phyloP scores from a whole-genome alignment of 2,329 filamentous ascomycete species.

The Chaetoscypha palmicola region DNA sequence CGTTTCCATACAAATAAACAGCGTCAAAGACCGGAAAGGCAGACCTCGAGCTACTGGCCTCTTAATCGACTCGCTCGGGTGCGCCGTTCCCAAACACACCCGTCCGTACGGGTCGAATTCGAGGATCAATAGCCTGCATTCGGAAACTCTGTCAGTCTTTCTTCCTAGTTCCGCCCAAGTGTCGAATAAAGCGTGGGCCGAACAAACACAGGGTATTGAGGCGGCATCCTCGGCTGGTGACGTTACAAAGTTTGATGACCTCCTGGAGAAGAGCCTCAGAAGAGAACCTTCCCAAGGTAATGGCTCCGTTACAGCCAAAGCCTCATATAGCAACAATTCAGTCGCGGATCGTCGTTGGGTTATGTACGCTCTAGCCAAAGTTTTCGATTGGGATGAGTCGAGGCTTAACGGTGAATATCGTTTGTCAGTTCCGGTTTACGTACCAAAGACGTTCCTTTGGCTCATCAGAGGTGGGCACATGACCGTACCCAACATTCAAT shows the following conservation, averaged over 20 bases:
- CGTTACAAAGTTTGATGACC: conserved; percentile 35
- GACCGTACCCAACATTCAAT: conserved; percentile 50
- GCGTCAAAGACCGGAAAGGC: conserved; percentile 47
- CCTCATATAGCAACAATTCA: conserved; percentile 32
- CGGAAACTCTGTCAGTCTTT: conserved; percentile 22
- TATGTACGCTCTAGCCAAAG: conserved; percentile 42
- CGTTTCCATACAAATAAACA: conserved; percentile 62
- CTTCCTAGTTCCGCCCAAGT: conserved; percentile 22
- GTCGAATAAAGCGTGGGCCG: conserved; percentile 14
- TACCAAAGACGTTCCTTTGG: conserved; percentile 48
- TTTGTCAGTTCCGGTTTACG: conserved; percentile 38
- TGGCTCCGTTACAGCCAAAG: too few relatives aligned
- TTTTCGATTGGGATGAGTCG: conserved; percentile 33
- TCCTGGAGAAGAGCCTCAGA: conserved; percentile 32
- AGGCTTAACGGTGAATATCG: conserved; percentile 11
- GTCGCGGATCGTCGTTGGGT: conserved; percentile 60
- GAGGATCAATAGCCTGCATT: conserved; percentile 2
- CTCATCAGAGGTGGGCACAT: conserved; percentile 54
- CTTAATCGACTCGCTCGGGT: conserved; percentile 67
- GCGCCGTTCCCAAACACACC: conserved; percentile 43
- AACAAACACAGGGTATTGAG: conserved; percentile 29
- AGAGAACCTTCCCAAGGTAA: too few relatives aligned
- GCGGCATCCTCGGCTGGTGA: conserved; percentile 31
- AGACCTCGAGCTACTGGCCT: conserved; percentile 53
- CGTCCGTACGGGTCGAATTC: conserved; percentile 17